A percentile compares a stretch with the other conserved stretches of the same genome.
Conservation (phyloP, 129 eudicot genomes). For the Flaveria bidentis region DNA sequence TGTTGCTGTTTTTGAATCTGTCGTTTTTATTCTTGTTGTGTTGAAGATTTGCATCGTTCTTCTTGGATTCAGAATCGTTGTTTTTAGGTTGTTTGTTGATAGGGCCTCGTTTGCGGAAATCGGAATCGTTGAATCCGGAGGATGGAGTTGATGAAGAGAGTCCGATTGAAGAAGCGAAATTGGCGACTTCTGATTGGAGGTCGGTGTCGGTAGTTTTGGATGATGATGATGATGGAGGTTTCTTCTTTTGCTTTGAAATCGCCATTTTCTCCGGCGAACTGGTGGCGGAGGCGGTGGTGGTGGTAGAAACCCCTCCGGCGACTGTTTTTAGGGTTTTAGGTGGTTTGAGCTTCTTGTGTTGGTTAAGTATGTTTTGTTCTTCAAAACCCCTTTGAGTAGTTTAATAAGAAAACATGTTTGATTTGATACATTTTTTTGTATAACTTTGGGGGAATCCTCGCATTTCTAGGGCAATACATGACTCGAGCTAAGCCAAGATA, state of each 20-base stretch:
- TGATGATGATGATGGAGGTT: slow-evolving; percentile 7
- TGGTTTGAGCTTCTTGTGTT: neutral
- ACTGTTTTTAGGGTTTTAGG: slow-evolving; percentile 34
- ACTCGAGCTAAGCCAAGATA: too few species aligned
- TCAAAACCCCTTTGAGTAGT: neutral
- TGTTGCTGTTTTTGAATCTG: slow-evolving; percentile 18
- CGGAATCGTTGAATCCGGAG: slow-evolving; percentile 73
- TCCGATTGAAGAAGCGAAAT: slow-evolving; percentile 86
- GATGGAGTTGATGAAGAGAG: slow-evolving; percentile 58
- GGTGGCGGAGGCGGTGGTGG: neutral
- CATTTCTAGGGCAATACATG: too few species aligned
- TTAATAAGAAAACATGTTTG: too few species aligned
- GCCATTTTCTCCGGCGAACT: slow-evolving; percentile 44
- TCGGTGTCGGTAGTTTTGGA: slow-evolving; percentile 37
- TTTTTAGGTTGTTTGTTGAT: slow-evolving; percentile 23
- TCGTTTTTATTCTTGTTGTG: slow-evolving; percentile 20
- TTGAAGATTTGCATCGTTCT: slow-evolving; percentile 14
- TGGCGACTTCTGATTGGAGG: slow-evolving; percentile 65
- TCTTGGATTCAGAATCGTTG: neutral
- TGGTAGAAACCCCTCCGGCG: neutral
- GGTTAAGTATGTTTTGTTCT: neutral
- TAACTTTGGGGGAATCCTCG: too few species aligned
- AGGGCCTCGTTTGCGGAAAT: slow-evolving; percentile 63
- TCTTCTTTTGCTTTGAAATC: slow-evolving; percentile 41
- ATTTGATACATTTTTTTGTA: too few species aligned